A percentile compares a stretch with the other conserved stretches of the same genome.
phyloP scores from a whole-genome alignment of 2,329 filamentous ascomycete species.

The Fusarium sp. region DNA sequence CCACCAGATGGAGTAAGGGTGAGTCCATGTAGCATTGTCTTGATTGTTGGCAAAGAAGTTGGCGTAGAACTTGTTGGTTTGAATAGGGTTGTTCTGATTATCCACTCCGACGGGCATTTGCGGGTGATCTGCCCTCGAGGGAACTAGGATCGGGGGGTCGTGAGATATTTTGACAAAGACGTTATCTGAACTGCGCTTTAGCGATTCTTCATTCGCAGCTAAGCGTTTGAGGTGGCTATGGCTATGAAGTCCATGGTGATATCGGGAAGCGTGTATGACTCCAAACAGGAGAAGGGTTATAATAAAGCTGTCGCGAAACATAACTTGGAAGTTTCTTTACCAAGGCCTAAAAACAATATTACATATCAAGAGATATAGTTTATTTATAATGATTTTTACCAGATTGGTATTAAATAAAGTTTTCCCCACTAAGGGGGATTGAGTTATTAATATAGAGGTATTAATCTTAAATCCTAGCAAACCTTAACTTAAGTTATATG shows the following conservation, averaged over 20 bases:
- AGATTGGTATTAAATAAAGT: no score
- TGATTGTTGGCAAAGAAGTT: background rate
- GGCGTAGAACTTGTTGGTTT: background rate
- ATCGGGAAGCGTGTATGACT: background rate
- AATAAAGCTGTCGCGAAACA: accelerated
- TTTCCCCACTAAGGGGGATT: background rate
- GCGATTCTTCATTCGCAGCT: no score
- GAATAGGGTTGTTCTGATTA: accelerated
- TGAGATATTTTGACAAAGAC: background rate
- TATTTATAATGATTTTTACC: no score
- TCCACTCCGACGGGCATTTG: background rate
- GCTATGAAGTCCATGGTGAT: background rate
- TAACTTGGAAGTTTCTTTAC: no score
- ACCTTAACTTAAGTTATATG: no score
- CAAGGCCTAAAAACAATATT: no score
- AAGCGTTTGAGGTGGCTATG: background rate
- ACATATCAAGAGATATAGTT: no score
- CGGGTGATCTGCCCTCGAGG: background rate
- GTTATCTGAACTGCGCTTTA: accelerated
- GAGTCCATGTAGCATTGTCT: background rate
- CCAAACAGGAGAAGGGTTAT: background rate
- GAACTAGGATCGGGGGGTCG: background rate
- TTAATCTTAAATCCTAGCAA: background rate
- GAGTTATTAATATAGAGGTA: background rate
- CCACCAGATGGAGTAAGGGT: background rate